Base-by-base conservation (phyloP, 23 red algal genomes). In the Chondrus crispus region DNA sequence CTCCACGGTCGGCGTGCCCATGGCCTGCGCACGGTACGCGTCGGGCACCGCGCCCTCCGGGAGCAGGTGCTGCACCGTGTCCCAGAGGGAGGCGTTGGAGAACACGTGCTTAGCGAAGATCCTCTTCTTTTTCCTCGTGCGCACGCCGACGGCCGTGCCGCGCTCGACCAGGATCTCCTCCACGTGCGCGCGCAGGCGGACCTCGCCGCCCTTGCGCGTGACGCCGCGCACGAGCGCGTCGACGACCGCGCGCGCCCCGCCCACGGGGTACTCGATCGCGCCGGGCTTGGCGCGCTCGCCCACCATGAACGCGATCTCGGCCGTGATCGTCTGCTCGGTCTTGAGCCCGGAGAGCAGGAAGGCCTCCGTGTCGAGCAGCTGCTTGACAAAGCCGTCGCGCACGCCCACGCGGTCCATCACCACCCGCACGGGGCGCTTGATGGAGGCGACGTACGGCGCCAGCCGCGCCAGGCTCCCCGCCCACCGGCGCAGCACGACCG, bases 271-370 rank as follows among this genome's bases (percentile, higher is more conserved):
- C 72, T 96, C 90, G 48, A 93, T 88, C 28, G 75, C 49, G 68
- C 73, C 58, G 47, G 24, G 47, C 33, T 93, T 87, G 10, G 48
- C 64, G 63, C 90, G 37, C 79, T 95, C 93, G 13, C 95, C 88
- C 20, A 96, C 70, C 95, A 96, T 96, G 42, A 96, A 96, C 38
- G 95, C 95, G 58, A 96, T 91, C 55, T 96, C 95, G 1, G 95
- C 95, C 12, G 95, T 96, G 66, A 93, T 92, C 38, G 95, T 96
- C 13, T 63, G 48, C 44, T 96, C 95, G 30, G 95, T 80, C 50
- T 86, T 87, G 26, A 96, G 51, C 11, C 95, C 95, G 30, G 88
- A 93, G 33, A 96, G 69, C 51, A 96, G 55, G 51, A 96, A 96
- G 24, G 84, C 84, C 66, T 93, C 88, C 5, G 85, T 82, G 62